Evolutionary conservation across 176 grass and related monocot species (phyloP).

Genomic region (Rhynchospora breviuscula): DNA sequence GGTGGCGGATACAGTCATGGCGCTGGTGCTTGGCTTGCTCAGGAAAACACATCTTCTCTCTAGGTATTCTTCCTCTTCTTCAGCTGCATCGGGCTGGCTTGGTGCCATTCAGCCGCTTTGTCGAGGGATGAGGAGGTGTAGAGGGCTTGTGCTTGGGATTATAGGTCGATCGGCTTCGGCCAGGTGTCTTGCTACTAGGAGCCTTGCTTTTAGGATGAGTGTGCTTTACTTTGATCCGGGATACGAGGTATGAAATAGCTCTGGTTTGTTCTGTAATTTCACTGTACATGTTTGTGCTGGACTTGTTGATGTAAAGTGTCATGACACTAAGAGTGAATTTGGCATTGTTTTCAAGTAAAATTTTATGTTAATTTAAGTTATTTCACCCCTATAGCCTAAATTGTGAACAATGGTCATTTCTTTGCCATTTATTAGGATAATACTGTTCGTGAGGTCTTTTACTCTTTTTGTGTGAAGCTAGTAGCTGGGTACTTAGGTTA

Average conservation of each 20-base stretch:
- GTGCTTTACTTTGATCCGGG: constrained; percentile 91
- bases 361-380: not conserved
- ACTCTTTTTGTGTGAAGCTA: not conserved
- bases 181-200: constrained; percentile 77
- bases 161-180: constrained; percentile 69
- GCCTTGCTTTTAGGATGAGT: constrained; percentile 89
- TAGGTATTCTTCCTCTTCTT: constrained; percentile 52
- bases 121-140: constrained; percentile 83
- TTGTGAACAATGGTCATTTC: not conserved
- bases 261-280: constrained; percentile 1
- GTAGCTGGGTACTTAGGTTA: not conserved
- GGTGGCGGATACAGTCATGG: constrained; percentile 96
- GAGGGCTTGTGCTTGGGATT: constrained; percentile 88
- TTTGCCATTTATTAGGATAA: not conserved
- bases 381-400: not conserved
- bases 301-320: not conserved
- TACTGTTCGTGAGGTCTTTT: not conserved
- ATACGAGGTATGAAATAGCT: constrained; percentile 44
- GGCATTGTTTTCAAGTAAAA: not conserved
- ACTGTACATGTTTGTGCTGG: not conserved
- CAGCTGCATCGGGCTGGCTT: constrained; percentile 59
- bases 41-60: constrained; percentile 79
- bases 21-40: constrained; percentile 75
- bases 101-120: constrained; percentile 74
- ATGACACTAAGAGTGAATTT: not conserved